Conservation (phyloP, 2,329 filamentous ascomycete species). For the Calonectria ilicicola region DNA sequence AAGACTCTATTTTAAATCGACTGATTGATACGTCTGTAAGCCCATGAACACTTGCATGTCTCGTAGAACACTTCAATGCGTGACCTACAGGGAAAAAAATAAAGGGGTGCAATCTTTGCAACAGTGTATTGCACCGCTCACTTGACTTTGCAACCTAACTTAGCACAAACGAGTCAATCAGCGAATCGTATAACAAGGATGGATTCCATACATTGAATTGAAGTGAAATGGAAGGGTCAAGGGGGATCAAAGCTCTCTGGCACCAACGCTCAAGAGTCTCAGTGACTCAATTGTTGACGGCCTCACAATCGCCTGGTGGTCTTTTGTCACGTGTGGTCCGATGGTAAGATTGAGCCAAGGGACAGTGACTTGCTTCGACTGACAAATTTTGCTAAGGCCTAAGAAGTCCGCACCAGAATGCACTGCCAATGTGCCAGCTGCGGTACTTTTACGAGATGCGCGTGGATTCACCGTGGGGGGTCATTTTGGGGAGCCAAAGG, state of each 20-base stretch:
- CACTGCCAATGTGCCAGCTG: slow-evolving; percentile 1
- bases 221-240: background rate
- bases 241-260: background rate
- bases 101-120: too few species aligned
- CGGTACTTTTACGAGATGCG: background rate
- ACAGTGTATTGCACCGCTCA: too few species aligned
- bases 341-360: background rate
- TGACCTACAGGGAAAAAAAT: background rate
- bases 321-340: background rate
- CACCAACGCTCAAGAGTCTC: background rate
- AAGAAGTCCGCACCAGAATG: background rate
- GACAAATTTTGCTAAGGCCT: background rate
- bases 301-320: background rate
- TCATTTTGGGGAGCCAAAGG: background rate
- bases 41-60: background rate
- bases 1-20: background rate
- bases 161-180: too few species aligned
- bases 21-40: background rate
- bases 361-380: too few species aligned
- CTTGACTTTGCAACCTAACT: background rate
- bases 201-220: background rate
- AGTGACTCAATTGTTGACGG: background rate
- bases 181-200: background rate
- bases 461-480: background rate
- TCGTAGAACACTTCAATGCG: too few species aligned